phyloP scores from a whole-genome alignment of 306 rosid genomes.

The Leucaena leucocephala region DNA sequence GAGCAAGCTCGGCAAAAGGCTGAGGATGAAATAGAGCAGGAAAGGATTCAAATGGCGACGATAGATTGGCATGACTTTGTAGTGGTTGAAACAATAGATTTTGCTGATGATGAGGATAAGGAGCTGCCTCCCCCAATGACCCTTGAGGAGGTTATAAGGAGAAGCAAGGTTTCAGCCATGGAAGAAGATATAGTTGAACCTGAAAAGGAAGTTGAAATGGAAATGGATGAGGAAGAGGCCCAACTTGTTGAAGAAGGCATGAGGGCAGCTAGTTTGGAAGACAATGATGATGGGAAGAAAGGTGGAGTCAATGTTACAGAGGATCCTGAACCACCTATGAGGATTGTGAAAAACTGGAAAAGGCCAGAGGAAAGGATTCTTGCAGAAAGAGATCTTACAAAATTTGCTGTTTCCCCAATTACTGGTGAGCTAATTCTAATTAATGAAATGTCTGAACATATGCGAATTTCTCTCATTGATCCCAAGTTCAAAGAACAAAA shows the following conservation, averaged over 20 bases:
- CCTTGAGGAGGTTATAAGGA: slow-evolving; percentile 91
- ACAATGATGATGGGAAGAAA: slow-evolving; percentile 62
- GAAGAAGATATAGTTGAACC: slow-evolving; percentile 85
- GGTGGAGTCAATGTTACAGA: slow-evolving; percentile 63
- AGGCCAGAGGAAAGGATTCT: slow-evolving; percentile 90
- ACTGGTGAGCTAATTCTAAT: slow-evolving; percentile 88
- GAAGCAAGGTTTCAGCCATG: slow-evolving; percentile 70
- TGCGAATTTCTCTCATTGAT: slow-evolving; percentile 94
- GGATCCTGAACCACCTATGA: slow-evolving; percentile 87
- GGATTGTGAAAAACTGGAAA: slow-evolving; percentile 98
- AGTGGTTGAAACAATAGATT: slow-evolving; percentile 90
- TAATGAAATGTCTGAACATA: slow-evolving; percentile 95
- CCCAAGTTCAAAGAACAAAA: slow-evolving; percentile 97
- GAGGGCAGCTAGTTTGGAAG: slow-evolving; percentile 73
- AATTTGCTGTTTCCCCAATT: slow-evolving; percentile 84
- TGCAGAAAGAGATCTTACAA: slow-evolving; percentile 84
- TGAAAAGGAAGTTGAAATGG: slow-evolving; percentile 92
- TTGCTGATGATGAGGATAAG: slow-evolving; percentile 96
- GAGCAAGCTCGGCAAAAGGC: slow-evolving; percentile 97
- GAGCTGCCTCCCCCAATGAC: slow-evolving; percentile 95
- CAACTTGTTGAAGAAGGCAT: slow-evolving; percentile 96
- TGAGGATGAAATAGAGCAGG: slow-evolving; percentile 94
- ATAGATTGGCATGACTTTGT: slow-evolving; percentile 99
- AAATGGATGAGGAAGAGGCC: slow-evolving; percentile 96
- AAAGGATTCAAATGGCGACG: slow-evolving; percentile 92